Base-by-base conservation (phyloP, 106 monocot genomes). In the Platanthera zijinensis region DNA sequence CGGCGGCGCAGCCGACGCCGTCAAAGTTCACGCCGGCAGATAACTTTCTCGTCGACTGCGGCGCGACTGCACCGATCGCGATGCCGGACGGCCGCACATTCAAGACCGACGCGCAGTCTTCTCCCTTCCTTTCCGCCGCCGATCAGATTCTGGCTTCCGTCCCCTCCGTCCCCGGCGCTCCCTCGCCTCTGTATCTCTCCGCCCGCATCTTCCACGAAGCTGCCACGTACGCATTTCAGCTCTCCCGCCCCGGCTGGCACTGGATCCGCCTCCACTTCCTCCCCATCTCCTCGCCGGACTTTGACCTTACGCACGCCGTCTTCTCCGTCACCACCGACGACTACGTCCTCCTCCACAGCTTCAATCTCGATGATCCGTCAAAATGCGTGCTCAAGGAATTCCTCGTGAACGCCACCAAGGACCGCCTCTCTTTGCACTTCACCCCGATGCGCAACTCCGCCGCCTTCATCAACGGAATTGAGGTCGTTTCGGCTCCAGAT, bases 381-480 rank as follows among this genome's bases (percentile, higher is more conserved):
- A 21, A 75, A 15, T 88, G 80, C 52, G 73, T 73, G 17, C 76
- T 95, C 75, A 92, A 88, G 82, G 95, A 95, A 80, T 95, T 80
- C 80, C 83, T 95, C 76, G 3, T 92, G 54, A 90, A 86, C 76
- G 86, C 82, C 57, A 90, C 91, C 56, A 39, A 75, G 39, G 79
- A 89, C 57, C 71, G 62, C 30, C 76, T 95, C 39, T 79, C 84
- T 48, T 50, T 95, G 68, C 64, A 73, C 25, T 92, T 95, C 83
- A 48, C 74, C 50, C 95, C 95, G 22, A 73, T 84, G 17, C 75
- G 77, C 18, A 77, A 79, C 74, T 95, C 95, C 19, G 77, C 74
- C 12, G 95, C 95, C 3, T 95, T 89, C 83, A 75, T 95, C 84
- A 95, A 95, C 81, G 95, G 51, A 80, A 87, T 95, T 7, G 95